Conservation (phyloP, 371 early-diverging fungal genomes). For the Mortierella sp. region DNA sequence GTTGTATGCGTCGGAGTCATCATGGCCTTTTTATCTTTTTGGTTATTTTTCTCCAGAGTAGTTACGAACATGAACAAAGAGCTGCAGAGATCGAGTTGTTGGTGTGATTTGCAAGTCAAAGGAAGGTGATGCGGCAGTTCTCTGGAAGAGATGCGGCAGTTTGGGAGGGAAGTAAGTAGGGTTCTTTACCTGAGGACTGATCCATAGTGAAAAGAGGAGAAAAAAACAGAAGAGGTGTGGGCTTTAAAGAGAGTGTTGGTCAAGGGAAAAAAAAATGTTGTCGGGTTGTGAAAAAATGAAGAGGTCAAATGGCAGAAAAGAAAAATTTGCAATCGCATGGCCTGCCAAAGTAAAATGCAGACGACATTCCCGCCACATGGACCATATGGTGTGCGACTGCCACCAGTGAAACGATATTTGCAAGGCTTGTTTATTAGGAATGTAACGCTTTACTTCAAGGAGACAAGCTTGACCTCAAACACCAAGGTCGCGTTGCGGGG, state of each 20-base stretch:
- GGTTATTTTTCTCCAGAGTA: neutral
- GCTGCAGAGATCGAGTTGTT: neutral
- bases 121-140: neutral
- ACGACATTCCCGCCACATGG: neutral
- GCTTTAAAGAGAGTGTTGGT: slow-evolving; percentile 5
- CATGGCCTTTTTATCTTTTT: neutral
- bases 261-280: neutral
- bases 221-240: neutral
- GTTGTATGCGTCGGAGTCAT: slow-evolving; percentile 6
- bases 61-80: neutral
- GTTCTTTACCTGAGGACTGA: slow-evolving; percentile 53
- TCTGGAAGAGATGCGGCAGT: neutral
- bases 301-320: neutral
- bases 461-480: slow-evolving; percentile 85
- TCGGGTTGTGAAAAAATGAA: neutral
- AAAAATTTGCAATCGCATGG: neutral
- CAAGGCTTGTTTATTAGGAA: neutral
- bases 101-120: neutral
- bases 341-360: neutral
- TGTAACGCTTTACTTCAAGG: slow-evolving; percentile 26
- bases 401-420: neutral
- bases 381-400: neutral
- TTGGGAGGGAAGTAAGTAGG: neutral
- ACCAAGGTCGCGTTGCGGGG: slow-evolving; percentile 88
- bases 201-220: slow-evolving; percentile 28